Percentiles rank a stretch among this genome's conserved stretches.
Evolutionary conservation across 2,329 filamentous ascomycete genomes (phyloP).

Genomic region (Rhinocladiella similis): DNA sequence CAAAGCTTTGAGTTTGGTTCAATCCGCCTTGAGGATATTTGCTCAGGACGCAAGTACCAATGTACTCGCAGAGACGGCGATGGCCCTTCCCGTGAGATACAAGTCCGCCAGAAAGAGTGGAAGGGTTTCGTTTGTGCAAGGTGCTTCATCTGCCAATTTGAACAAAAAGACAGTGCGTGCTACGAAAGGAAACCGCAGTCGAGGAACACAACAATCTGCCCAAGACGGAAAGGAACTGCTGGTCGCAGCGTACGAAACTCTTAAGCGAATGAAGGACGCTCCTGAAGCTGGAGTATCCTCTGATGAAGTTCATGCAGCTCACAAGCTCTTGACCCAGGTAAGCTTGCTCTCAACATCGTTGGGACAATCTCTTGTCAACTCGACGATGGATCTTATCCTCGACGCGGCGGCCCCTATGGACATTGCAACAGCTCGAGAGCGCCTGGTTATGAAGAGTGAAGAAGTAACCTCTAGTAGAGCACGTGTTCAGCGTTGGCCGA

Average conservation of each 20-base stretch:
- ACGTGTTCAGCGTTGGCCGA: constrained; percentile 11
- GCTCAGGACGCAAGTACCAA: constrained; percentile 72
- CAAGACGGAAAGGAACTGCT: constrained; percentile 17
- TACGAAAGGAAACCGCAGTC: neutral
- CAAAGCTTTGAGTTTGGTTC: constrained; percentile 55
- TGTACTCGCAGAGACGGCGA: constrained; percentile 86
- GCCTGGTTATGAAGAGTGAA: constrained; percentile 13
- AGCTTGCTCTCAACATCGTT: constrained; percentile 27
- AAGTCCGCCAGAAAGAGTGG: constrained; percentile 53
- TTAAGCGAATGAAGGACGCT: constrained; percentile 7
- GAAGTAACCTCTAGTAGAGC: constrained; percentile 10
- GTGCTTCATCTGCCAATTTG: neutral
- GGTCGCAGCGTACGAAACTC: constrained; percentile 17
- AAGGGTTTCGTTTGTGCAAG: constrained; percentile 26
- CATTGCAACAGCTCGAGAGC: constrained; percentile 17
- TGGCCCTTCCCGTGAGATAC: constrained; percentile 71
- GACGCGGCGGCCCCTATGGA: constrained; percentile 23
- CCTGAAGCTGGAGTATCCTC: constrained; percentile 13
- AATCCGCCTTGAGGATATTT: constrained; percentile 46
- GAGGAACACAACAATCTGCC: neutral
- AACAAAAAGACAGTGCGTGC: neutral
- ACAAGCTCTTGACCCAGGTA: constrained; percentile 24
- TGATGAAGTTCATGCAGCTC: constrained; percentile 21
- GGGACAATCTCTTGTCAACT: constrained; percentile 20
- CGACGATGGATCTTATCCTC: constrained; percentile 22